Evolutionary conservation across 257 asterid species (phyloP), one percentile per base, ranked within the genome.

Genomic region (Voacanga thouarsii): DNA sequence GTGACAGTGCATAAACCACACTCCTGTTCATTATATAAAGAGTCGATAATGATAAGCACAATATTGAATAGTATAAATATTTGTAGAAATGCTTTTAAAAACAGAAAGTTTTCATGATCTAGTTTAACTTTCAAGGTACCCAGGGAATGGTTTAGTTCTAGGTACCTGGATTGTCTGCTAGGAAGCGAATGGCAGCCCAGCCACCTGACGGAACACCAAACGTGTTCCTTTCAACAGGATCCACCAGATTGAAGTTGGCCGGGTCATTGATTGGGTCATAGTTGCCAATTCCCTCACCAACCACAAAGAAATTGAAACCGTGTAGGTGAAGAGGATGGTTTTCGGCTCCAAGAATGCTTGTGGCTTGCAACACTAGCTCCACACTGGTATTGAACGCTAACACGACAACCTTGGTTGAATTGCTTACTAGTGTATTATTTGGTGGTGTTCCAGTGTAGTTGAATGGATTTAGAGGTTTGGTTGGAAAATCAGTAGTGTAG

Each of bases 1-100:
- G 81, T 89, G 97, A 78, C 97, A 91, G 78, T 91, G 97, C 94
- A 91, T 89, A 39, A 91, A 81, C 94, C 94, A 89, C 59, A 87
- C 92, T 66, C 94, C 92, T 90, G 88, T 71, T 60, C 53, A 79
- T 51, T 49, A 73, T 61, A 50, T 60, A 55, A 75, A 70, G 45
- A 65, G 47, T 66, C 73, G 64, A 24, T 23, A 9, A 61, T 30
- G 0, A 63, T 21, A 39, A 15, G 2, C 18, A 11, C 21, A 30
- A 63, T 7, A 18, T 11, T 21, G 23, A 30, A 6, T 11, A 9
- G 16, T 49, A 49, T 49, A 49, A 9, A 2, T 49, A 12, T 16
- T 30, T 11, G 19, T 24, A 33, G 23, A 19, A 21, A 4, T 53
- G 33, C 44, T 7, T 50, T 33, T 33, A 4, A 3, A 47, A 26